phyloP scores from a whole-genome alignment of 2,329 filamentous ascomycete species.

The Cordyceps pruinosa region DNA sequence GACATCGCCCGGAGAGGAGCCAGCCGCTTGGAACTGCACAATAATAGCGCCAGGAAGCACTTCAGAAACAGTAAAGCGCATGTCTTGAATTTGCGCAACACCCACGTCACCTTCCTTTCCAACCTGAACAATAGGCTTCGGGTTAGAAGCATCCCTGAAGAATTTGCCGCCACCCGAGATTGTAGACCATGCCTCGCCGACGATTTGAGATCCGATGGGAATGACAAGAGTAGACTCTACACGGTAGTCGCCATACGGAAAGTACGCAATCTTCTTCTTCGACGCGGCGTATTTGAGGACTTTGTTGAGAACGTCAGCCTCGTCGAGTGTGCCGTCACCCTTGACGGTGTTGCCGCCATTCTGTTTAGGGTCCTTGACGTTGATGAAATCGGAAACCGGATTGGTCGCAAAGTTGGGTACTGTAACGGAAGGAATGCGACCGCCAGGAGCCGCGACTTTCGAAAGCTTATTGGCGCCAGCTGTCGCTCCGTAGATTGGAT shows the following conservation, averaged over 20 bases:
- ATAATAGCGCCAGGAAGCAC: constrained; percentile 33
- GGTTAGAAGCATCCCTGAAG: constrained; percentile 38
- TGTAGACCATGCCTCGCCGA: constrained; percentile 49
- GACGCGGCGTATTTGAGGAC: constrained; percentile 31
- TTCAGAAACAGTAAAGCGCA: constrained; percentile 44
- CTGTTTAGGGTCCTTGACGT: constrained; percentile 32
- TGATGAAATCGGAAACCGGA: constrained; percentile 23
- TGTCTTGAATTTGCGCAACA: constrained; percentile 43
- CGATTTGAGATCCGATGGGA: constrained; percentile 38
- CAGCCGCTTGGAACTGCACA: constrained; percentile 44
- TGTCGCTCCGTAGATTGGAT: constrained; percentile 31
- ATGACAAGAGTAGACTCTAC: constrained; percentile 23
- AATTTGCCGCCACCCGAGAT: constrained; percentile 39
- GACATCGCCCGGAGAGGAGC: constrained; percentile 38
- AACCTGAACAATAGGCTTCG: constrained; percentile 32
- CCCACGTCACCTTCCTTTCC: constrained; percentile 37
- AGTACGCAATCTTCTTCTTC: constrained; percentile 23
- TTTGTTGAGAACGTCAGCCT: constrained; percentile 30
- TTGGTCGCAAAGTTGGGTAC: constrained; percentile 33
- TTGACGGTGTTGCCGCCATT: constrained; percentile 24
- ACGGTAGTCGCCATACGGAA: constrained; percentile 23
- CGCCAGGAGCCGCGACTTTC: constrained; percentile 28
- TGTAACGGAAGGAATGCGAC: constrained; percentile 28
- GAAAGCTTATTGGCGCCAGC: constrained; percentile 26
- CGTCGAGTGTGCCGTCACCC: constrained; percentile 33